Base-by-base conservation (phyloP, 129 eudicot genomes). In the Kitagawia praeruptora region DNA sequence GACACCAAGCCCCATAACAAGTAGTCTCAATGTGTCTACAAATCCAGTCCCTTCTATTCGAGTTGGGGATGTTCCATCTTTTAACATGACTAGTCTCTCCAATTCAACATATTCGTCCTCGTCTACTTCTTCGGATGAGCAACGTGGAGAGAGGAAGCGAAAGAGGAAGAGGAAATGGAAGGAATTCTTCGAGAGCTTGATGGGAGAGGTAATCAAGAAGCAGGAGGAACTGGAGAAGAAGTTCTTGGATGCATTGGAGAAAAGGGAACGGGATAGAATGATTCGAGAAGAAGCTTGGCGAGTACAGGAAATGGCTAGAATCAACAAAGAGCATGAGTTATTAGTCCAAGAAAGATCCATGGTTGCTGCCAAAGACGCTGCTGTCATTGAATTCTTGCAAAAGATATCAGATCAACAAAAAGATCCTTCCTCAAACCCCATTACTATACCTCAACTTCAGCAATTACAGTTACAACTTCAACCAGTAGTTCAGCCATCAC, bases 211-310 rank as follows among this genome's bases (percentile, higher is more conserved):
- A 67, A 80, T 91, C 19, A 88, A 80, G 21, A 93, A 91, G 81
- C 98, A 93, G 70, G 98, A 91, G 84, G 97, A 89, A 37, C 18
- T 93, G 56, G 96, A 93, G 77, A 85, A 83, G 78, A 88, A 86
- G 56, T 93, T 93, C 71, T 67, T 93, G 38, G 97, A 91, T 0
- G 80, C 93, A 19, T 76, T 91, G 77, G 98, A 93, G 80, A 88
- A 85, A 66, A 86, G 98, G 0, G 98, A 93, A 70, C 83, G 91
- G 2, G 97, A 91, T 42, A 81, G 98, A 76, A 80, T 81, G 80
- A 85, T 80, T 3, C 83, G 97, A 54, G 97, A 93, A 74, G 98
- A 93, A 42, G 92, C 92, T 3, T 93, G 97, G 98, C 81, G 97
- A 81, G 83, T 77, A 23, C 93, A 91, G 49, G 98, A 93, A 61